These are phyloP conservation scores for Carex pumila DNA, from an alignment of 176 grass and related monocot species.

Conservation along the genomic window DNA sequence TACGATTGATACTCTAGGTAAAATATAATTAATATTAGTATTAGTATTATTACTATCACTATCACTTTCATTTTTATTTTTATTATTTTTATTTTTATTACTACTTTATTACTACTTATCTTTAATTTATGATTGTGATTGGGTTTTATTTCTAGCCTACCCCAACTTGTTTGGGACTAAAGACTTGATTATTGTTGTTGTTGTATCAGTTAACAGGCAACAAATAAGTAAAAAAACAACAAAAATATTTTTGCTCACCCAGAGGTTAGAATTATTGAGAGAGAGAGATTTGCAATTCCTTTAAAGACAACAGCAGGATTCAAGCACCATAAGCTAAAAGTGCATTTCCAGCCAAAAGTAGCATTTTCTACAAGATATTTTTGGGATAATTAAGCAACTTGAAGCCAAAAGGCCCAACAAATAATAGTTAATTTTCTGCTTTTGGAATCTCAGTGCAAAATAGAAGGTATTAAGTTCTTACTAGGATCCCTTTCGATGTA, in stretches of 20 bases:
- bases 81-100: too few relatives aligned
- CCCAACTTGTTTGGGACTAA: too few relatives aligned
- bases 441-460: background rate
- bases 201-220: conserved; percentile 10
- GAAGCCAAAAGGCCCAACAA: conserved; percentile 5
- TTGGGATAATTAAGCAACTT: conserved; percentile 7
- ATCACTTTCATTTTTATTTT: too few relatives aligned
- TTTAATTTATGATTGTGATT: too few relatives aligned
- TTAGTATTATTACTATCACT: too few relatives aligned
- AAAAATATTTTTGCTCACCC: conserved; percentile 44
- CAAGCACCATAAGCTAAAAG: conserved; percentile 91
- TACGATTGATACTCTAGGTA: too few relatives aligned
- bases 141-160: too few relatives aligned
- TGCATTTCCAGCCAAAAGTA: conserved; percentile 36
- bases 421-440: conserved; percentile 9
- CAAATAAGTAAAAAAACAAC: background rate
- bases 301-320: conserved; percentile 84
- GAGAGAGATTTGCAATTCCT: conserved; percentile 65
- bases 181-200: too few relatives aligned
- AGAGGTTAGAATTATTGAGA: conserved; percentile 92
- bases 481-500: conserved; percentile 68
- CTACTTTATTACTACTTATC: too few relatives aligned
- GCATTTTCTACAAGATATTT: conserved; percentile 37
- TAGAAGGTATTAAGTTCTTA: conserved; percentile 10
- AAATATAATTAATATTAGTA: too few relatives aligned